These are phyloP conservation scores for Blastobotrys illinoisensis DNA, from an alignment of 1,139 yeast species.

Conservation along the genomic window DNA sequence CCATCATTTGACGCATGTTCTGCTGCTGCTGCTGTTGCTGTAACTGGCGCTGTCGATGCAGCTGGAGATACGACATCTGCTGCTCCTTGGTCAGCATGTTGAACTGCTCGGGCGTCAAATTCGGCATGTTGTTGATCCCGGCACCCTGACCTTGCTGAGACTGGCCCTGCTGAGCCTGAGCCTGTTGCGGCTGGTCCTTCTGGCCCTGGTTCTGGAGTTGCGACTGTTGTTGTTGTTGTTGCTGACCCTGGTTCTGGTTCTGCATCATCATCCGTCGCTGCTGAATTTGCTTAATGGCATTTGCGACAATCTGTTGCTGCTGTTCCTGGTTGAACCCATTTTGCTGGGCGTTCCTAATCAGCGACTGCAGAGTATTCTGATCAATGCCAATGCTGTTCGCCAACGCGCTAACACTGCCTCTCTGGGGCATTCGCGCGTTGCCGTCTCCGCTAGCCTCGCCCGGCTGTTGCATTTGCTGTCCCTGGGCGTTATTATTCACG, in stretches of 20 bases:
- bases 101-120: too few species aligned
- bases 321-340: not conserved
- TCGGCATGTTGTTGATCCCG: too few species aligned
- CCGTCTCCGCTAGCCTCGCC: not conserved
- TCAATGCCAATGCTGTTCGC: not conserved
- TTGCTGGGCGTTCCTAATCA: not conserved
- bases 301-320: not conserved
- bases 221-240: not conserved
- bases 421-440: not conserved
- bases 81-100: not conserved
- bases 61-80: not conserved
- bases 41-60: not conserved
- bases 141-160: not conserved
- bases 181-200: too few species aligned
- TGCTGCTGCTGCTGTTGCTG: not conserved
- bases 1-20: not conserved
- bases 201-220: not conserved
- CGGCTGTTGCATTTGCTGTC: conserved; percentile 3
- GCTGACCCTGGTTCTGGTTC: not conserved
- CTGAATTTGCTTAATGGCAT: not conserved
- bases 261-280: not conserved
- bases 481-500: not conserved
- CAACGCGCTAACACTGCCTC: not conserved
- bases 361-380: not conserved
- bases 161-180: not conserved